These are phyloP conservation scores for Zymoseptoria ardabiliae DNA, from an alignment of 2,329 filamentous ascomycete genomes.

Conservation along the genomic window DNA sequence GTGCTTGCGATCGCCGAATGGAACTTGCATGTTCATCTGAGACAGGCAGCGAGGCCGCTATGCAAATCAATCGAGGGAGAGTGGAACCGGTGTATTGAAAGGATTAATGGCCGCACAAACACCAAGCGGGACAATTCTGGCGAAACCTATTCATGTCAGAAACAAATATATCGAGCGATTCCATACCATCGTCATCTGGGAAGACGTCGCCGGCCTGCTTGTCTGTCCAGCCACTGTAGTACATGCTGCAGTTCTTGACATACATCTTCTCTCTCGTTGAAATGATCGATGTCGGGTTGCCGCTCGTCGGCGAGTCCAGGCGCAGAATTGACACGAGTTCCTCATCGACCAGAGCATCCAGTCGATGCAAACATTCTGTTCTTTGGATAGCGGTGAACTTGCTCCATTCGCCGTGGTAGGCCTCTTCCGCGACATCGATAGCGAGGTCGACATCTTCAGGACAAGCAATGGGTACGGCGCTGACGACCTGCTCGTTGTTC, in stretches of 20 bases:
- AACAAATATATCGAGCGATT: conserved; percentile 32
- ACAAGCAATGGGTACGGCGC: conserved; percentile 6
- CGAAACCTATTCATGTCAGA: conserved; percentile 4
- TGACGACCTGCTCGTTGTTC: conserved; percentile 8
- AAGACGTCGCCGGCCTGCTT: conserved; percentile 11
- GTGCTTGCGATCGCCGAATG: conserved; percentile 46
- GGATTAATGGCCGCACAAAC: conserved; percentile 11
- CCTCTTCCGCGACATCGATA: conserved; percentile 37
- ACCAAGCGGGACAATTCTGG: conserved; percentile 10
- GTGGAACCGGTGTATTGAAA: conserved; percentile 45
- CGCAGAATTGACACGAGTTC: conserved; percentile 19
- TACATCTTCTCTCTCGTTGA: conserved; percentile 11
- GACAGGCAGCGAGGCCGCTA: not conserved
- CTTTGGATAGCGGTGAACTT: conserved; percentile 27
- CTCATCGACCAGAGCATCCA: conserved; percentile 27
- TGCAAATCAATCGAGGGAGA: conserved; percentile 37
- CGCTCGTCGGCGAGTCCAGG: conserved; percentile 27
- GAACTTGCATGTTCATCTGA: conserved; percentile 3
- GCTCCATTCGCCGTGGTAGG: conserved; percentile 23
- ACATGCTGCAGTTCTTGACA: conserved; percentile 13
- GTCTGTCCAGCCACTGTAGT: conserved; percentile 11
- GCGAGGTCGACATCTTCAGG: conserved; percentile 11
- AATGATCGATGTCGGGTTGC: conserved; percentile 7
- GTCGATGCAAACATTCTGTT: conserved; percentile 24
- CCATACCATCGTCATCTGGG: conserved; percentile 36